Conservation (phyloP, 495 filamentous ascomycete species). For the Darksidea phi region DNA sequence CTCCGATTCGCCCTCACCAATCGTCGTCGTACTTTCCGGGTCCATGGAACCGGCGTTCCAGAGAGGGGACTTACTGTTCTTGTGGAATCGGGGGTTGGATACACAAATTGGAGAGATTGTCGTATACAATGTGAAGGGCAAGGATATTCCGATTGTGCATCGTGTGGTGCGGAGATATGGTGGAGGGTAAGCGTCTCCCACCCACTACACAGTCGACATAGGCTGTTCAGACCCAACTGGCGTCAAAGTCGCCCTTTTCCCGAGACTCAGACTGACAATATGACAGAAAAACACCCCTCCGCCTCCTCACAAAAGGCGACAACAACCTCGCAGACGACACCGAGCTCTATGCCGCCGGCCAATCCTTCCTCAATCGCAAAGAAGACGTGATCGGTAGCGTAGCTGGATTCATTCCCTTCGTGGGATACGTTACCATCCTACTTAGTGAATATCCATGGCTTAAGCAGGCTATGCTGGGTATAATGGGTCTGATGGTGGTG, state of each 20-base stretch:
- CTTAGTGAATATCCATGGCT: constrained; percentile 95
- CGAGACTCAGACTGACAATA: constrained; percentile 16
- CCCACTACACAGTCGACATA: too few species aligned
- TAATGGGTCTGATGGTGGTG: constrained; percentile 94
- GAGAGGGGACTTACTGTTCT: constrained; percentile 84
- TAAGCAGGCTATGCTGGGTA: constrained; percentile 87
- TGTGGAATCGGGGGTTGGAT: constrained; percentile 87
- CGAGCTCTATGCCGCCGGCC: constrained; percentile 81
- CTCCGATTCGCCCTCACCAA: constrained; percentile 83
- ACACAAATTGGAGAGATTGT: constrained; percentile 84
- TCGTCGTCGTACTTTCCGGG: constrained; percentile 92
- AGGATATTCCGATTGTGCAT: constrained; percentile 95
- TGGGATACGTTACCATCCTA: constrained; percentile 97
- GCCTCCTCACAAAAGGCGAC: constrained; percentile 95
- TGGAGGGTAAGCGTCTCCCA: constrained; percentile 44
- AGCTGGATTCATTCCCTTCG: constrained; percentile 87
- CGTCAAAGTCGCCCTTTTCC: constrained; percentile 28
- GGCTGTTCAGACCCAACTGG: constrained; percentile 1
- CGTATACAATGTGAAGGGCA: constrained; percentile 88
- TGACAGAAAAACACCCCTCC: constrained; percentile 45
- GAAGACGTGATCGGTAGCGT: constrained; percentile 94
- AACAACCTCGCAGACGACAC: constrained; percentile 95
- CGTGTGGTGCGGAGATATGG: constrained; percentile 62
- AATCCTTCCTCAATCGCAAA: constrained; percentile 78
- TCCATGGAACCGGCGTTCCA: constrained; percentile 98